A percentile compares a stretch with the other conserved stretches of the same genome.
Evolutionary conservation across 176 grass and related monocot species (phyloP).

Genomic region (Guadua angustifolia): DNA sequence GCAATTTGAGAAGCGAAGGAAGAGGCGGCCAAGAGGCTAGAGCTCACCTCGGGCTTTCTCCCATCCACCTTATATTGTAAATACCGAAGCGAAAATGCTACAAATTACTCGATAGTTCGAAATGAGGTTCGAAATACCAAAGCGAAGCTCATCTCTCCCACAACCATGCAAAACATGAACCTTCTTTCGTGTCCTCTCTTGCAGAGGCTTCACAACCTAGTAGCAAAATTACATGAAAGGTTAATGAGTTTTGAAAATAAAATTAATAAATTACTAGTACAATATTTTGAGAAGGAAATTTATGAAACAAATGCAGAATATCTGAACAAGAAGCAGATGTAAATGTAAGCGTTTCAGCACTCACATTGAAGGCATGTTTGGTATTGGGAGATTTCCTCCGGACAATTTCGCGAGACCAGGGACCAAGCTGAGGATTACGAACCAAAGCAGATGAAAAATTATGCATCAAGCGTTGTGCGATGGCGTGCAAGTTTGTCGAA

Average conservation of each 20-base stretch:
- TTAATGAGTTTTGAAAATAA: neutral
- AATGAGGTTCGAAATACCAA: too few species aligned
- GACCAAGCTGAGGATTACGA: slow-evolving; percentile 44
- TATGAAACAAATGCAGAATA: neutral
- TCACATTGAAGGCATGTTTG: slow-evolving; percentile 60
- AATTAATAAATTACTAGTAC: neutral
- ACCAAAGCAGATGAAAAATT: slow-evolving; percentile 1
- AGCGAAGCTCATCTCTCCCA: slow-evolving; percentile 80
- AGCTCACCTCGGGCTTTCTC: too few species aligned
- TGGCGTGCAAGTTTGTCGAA: neutral
- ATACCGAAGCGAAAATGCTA: too few species aligned
- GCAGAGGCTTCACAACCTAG: slow-evolving; percentile 95
- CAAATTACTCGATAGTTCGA: too few species aligned
- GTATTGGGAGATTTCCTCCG: slow-evolving; percentile 50
- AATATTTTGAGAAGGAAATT: slow-evolving; percentile 46
- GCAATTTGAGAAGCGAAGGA: too few species aligned
- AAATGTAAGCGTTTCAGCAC: neutral
- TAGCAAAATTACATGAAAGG: slow-evolving; percentile 21
- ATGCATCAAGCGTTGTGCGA: neutral
- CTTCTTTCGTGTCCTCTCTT: slow-evolving; percentile 93
- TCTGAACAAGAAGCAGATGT: neutral
- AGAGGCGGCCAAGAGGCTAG: too few species aligned
- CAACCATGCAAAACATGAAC: slow-evolving; percentile 71
- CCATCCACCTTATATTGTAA: too few species aligned
- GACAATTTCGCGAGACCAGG: slow-evolving; percentile 14